These are phyloP conservation scores for Arxiozyma slooffiae DNA, from an alignment of 1,139 yeast species.

Conservation along the genomic window DNA sequence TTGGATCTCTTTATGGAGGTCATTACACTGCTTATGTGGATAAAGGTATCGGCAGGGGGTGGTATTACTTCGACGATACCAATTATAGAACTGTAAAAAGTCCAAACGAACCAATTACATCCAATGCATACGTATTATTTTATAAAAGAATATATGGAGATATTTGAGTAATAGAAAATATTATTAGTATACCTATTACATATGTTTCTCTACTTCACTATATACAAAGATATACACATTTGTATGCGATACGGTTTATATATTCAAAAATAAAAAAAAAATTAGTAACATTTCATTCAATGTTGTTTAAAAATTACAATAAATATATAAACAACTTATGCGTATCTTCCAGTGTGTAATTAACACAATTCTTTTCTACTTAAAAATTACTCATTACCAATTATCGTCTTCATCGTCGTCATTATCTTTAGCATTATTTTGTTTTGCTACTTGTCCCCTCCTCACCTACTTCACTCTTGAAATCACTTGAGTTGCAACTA, in stretches of 20 bases:
- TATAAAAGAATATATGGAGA: constrained; percentile 33
- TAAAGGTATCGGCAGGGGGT: too few relatives aligned
- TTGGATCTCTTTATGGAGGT: constrained; percentile 74
- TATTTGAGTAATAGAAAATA: neutral
- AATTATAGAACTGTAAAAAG: constrained; percentile 23
- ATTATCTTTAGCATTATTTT: constrained; percentile 12
- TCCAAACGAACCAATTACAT: constrained; percentile 26
- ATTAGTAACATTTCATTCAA: neutral
- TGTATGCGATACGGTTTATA: too few relatives aligned
- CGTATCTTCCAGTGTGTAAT: neutral
- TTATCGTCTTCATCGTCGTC: constrained; percentile 43
- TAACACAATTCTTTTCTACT: neutral
- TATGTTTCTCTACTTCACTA: too few relatives aligned
- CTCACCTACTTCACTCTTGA: neutral
- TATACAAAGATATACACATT: too few relatives aligned
- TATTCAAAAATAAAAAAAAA: too few relatives aligned
- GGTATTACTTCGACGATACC: constrained; percentile 31
- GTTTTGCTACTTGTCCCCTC: constrained; percentile 9
- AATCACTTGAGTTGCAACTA: neutral
- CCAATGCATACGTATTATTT: constrained; percentile 69
- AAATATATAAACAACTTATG: neutral
- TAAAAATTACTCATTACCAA: constrained; percentile 38
- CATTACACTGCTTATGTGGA: constrained; percentile 84
- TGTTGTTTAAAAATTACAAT: too few relatives aligned
- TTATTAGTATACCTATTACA: neutral